Evolutionary conservation across 306 rosid species (phyloP).

Genomic region (Oemleria cerasiformis): DNA sequence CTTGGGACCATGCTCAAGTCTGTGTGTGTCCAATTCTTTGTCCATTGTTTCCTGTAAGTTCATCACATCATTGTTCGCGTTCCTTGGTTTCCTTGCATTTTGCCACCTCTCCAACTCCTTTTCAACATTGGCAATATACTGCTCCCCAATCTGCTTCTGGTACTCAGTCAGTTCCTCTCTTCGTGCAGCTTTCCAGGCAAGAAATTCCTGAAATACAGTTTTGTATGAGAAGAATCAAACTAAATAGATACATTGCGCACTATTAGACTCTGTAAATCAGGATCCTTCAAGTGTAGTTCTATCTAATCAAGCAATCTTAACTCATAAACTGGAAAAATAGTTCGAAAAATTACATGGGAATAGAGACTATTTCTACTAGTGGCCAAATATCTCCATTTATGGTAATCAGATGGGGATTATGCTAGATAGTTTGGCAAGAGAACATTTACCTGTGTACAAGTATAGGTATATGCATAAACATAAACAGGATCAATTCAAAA

Average conservation of each 20-base stretch:
- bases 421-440: too few relatives aligned
- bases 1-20: slow-evolving; percentile 99
- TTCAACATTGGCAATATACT: slow-evolving; percentile 80
- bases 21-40: slow-evolving; percentile 90
- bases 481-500: too few relatives aligned
- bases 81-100: slow-evolving; percentile 74
- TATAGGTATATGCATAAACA: too few relatives aligned
- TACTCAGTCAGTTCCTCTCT: slow-evolving; percentile 82
- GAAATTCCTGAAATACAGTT: slow-evolving; percentile 56
- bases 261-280: neutral
- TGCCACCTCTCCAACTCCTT: slow-evolving; percentile 98
- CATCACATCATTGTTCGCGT: slow-evolving; percentile 51
- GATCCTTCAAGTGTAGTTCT: neutral
- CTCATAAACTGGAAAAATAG: neutral
- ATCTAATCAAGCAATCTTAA: neutral
- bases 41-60: slow-evolving; percentile 98
- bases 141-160: slow-evolving; percentile 88
- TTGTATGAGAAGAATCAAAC: neutral
- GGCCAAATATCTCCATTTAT: neutral
- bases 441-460: too few relatives aligned
- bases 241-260: neutral
- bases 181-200: slow-evolving; percentile 79
- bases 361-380: neutral
- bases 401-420: neutral
- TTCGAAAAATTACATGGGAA: neutral